These are phyloP conservation scores for Picea sitchensis DNA, from an alignment of 75 land plant species.

Conservation along the genomic window DNA sequence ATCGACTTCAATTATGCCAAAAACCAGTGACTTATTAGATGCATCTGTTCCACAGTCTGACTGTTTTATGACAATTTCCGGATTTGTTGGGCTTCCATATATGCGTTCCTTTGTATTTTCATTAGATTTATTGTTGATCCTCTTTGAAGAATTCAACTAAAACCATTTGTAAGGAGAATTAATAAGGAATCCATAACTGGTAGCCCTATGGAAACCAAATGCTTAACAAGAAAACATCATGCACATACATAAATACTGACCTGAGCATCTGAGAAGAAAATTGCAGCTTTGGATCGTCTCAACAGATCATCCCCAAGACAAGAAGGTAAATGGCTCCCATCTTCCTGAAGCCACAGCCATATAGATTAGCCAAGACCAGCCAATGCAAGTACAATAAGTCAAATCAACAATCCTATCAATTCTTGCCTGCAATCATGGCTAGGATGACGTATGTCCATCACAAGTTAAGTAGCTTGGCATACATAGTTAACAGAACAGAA, in stretches of 20 bases:
- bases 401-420: not conserved
- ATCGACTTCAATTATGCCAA: not conserved
- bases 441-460: not conserved
- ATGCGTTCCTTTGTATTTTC: not conserved
- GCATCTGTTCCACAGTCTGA: not conserved
- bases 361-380: not conserved
- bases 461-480: too few relatives aligned
- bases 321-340: conserved; percentile 5
- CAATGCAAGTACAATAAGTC: not conserved
- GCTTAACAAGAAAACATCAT: not conserved
- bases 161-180: not conserved
- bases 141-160: not conserved
- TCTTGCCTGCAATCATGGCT: not conserved
- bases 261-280: not conserved
- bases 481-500: too few relatives aligned
- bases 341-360: not conserved
- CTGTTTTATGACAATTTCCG: not conserved
- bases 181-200: not conserved
- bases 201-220: not conserved
- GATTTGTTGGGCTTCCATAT: not conserved
- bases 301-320: not conserved
- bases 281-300: not conserved
- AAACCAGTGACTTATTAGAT: not conserved
- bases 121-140: not conserved
- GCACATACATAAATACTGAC: not conserved